Evolutionary conservation across 352 stramenopile genomes (phyloP).

Genomic region (Globisporangium canariense): DNA sequence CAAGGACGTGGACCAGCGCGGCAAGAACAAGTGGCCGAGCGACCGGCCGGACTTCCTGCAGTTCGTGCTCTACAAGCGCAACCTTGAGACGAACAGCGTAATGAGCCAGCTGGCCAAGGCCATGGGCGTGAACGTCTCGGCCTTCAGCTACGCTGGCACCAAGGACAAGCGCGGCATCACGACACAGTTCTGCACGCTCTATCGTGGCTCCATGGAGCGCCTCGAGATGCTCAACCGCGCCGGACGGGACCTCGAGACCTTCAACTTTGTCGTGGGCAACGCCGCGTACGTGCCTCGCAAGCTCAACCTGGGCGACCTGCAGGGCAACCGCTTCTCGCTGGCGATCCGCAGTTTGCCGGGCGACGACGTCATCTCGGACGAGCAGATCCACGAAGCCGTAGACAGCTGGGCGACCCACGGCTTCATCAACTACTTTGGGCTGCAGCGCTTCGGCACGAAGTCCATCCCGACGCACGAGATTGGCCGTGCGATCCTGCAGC

Average conservation of each 20-base stretch:
- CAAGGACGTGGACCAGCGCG: slow-evolving; percentile 72
- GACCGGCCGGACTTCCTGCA: slow-evolving; percentile 87
- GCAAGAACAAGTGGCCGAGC: slow-evolving; percentile 48
- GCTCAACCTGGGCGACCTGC: slow-evolving; percentile 91
- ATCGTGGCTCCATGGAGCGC: slow-evolving; percentile 69
- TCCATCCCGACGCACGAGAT: slow-evolving; percentile 88
- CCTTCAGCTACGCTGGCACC: slow-evolving; percentile 92
- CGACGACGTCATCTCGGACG: slow-evolving; percentile 49
- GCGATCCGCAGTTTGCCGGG: slow-evolving; percentile 90
- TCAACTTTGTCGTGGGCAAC: slow-evolving; percentile 92
- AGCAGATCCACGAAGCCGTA: slow-evolving; percentile 61
- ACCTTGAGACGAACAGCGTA: slow-evolving; percentile 90
- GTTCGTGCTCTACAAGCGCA: slow-evolving; percentile 97
- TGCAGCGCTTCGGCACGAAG: slow-evolving; percentile 95
- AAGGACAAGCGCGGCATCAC: slow-evolving; percentile 98
- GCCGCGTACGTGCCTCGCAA: slow-evolving; percentile 88
- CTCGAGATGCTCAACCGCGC: slow-evolving; percentile 77
- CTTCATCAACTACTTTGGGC: slow-evolving; percentile 99
- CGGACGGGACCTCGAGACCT: slow-evolving; percentile 59
- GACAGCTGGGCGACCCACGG: slow-evolving; percentile 72
- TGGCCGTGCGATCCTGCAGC: slow-evolving; percentile 91
- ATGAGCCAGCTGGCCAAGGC: slow-evolving; percentile 74
- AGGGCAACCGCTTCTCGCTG: slow-evolving; percentile 95
- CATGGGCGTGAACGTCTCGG: slow-evolving; percentile 56
- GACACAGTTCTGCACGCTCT: slow-evolving; percentile 93